Evolutionary conservation across 2,329 filamentous ascomycete species (phyloP), one percentile per base, ranked within the genome.

Genomic region (Dactylellina cionopaga): DNA sequence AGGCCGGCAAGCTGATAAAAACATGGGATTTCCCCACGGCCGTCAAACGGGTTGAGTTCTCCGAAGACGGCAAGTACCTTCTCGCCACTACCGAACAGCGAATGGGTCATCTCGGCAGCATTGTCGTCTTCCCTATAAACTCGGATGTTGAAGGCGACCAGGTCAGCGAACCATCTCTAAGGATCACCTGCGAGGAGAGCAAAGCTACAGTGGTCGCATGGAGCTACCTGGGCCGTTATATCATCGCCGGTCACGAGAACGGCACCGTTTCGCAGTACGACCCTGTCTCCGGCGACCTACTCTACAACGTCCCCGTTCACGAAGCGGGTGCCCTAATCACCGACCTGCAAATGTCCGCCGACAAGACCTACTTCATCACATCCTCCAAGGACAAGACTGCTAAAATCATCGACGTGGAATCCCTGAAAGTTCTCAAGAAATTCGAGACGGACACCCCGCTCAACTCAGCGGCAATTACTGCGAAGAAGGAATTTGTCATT

Each of bases 361-460:
- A 99, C 85, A 88, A 94, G 78, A 96, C 93, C 78, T 97, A 97
- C 84, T 98, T 98, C 85, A 95, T 99, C 84, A 99, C 95, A 69
- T 90, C 95, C 68, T 95, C 90, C 80, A 98, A 97, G 85, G 95
- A 99, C 86, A 99, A 99, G 87, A 90, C 91, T 47, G 90, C 95
- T 76, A 96, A 96, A 89, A 89, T 98, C 77, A 85, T 97, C 80
- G 90, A 92, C 75, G 87, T 91, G 76, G 88, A 90, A 79, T 91
- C 96, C 79, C 91, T 99, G 79, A 88, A 91, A 79, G 89, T 96
- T 75, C 86, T 99, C 78, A 99, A 99, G 85, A 96, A 90, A 76
- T 99, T 96, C 83, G 80, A 86, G 75, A 85, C 92, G 83, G 95
- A 99, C 80, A 99, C 95, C 3, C 94, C 95, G 31, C 89, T 99